Evolutionary conservation across 306 rosid genomes (phyloP), one percentile per base, ranked within the genome.

Genomic region (Dalbergia cochinchinensis): DNA sequence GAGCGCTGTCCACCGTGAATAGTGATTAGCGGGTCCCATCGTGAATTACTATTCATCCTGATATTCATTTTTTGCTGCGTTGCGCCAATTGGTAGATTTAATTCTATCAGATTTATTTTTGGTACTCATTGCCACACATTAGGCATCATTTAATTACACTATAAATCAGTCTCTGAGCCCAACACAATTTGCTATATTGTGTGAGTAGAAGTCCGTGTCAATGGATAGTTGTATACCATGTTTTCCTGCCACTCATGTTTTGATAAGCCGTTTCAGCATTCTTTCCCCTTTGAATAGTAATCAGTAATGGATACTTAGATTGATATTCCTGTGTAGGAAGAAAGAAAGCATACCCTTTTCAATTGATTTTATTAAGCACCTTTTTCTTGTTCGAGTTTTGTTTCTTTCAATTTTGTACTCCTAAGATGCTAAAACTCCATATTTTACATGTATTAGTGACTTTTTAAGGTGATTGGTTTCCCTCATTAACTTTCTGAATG

Each of bases 401-500:
- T 69, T 68, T 41, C 74, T 51, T 37, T 71, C 37, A 73, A 59
- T 73, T 71, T 69, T 4, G 41, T 37, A 77, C 69, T 13, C 55
- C 63, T 8, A 65, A 4, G 5, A 37, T 4, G 41, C 41, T 5
- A 37, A 67, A 71, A 69, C 74, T 68, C 57, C 71, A 65, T 72
- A 65, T 72, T 81, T 69, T 39, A 76, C 62, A 67, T 69, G 64
- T 44, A 71, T 63, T 20, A 77, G 22, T 71, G 70, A 48, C 50
- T 41, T 57, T 70, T 34, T 78, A 39, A 71, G 72, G 62, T 61
- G 50, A 60, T 47, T 13, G 74, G 58, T 60, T 85, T 26, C 85
- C 83, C 57, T 60, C 55, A 42, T 74, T 80, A 73, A 73, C 55
- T 83, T 71, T 66, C 69, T 69, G 19, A 57, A 71, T 71, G 47